These are phyloP conservation scores for Termitomyces titanicus DNA, from an alignment of 768 basidiomycete species.

Conservation along the genomic window DNA sequence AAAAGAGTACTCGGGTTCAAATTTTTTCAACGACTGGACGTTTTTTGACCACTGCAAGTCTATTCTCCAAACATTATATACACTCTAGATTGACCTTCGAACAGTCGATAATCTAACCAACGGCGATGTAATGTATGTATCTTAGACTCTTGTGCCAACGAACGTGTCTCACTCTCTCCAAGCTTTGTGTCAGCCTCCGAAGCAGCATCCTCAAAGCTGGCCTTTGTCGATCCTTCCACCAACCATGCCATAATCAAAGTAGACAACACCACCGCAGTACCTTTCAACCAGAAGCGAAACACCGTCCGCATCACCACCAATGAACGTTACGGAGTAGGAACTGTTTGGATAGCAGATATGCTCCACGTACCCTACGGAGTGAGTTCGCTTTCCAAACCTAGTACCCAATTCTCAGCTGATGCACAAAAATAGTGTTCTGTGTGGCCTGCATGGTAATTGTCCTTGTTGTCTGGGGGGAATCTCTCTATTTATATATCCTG, in stretches of 20 bases:
- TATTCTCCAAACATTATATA: background rate
- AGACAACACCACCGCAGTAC: constrained; percentile 60
- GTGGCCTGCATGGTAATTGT: constrained; percentile 57
- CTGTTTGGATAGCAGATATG: constrained; percentile 63
- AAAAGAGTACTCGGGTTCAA: constrained; percentile 54
- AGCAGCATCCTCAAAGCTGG: constrained; percentile 47
- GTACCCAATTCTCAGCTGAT: background rate
- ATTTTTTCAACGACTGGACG: constrained; percentile 67
- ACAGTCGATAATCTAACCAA: constrained; percentile 69
- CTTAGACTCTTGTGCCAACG: background rate
- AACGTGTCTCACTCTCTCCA: background rate
- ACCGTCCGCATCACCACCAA: constrained; percentile 60
- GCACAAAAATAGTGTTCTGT: constrained; percentile 54
- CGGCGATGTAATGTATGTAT: constrained; percentile 50
- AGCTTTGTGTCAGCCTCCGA: constrained; percentile 49
- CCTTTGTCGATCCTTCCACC: constrained; percentile 58
- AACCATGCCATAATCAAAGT: constrained; percentile 76
- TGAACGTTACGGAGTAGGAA: constrained; percentile 54
- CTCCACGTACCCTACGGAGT: constrained; percentile 64
- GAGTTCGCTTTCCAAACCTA: constrained; percentile 17
- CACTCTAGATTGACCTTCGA: background rate
- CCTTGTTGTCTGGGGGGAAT: background rate
- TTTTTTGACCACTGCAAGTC: constrained; percentile 56
- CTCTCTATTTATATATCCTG: background rate
- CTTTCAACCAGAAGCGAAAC: constrained; percentile 56